Evolutionary conservation across 139 green algal species (phyloP).

Genomic region (Picochlorum sp.): DNA sequence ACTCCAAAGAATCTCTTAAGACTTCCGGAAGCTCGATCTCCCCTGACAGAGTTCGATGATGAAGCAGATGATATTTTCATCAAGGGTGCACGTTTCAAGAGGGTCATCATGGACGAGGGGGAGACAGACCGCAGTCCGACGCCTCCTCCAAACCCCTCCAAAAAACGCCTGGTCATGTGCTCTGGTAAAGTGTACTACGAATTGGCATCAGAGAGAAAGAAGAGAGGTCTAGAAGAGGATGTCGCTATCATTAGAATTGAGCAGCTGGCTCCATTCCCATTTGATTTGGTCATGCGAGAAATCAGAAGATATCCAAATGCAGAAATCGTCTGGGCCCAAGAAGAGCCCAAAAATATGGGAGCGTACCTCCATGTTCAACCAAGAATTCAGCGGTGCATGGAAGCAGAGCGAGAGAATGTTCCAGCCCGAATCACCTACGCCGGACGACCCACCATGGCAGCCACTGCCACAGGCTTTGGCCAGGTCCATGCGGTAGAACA

Average conservation of each 20-base stretch:
- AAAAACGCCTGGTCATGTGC: slow-evolving; percentile 87
- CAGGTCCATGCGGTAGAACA: slow-evolving; percentile 78
- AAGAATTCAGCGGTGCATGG: slow-evolving; percentile 71
- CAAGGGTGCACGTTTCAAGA: slow-evolving; percentile 91
- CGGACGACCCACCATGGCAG: slow-evolving; percentile 55
- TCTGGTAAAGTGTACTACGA: slow-evolving; percentile 97
- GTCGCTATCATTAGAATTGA: slow-evolving; percentile 87
- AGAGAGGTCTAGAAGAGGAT: slow-evolving; percentile 47
- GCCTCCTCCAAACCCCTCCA: slow-evolving; percentile 46
- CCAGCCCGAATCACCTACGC: slow-evolving; percentile 53
- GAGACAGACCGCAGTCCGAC: slow-evolving; percentile 46
- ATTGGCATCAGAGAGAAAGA: slow-evolving; percentile 75
- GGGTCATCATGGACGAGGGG: slow-evolving; percentile 94
- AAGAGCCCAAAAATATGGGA: slow-evolving; percentile 99
- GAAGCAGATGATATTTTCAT: slow-evolving; percentile 58
- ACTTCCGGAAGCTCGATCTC: slow-evolving; percentile 73
- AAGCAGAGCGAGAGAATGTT: slow-evolving; percentile 12
- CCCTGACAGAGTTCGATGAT: slow-evolving; percentile 90
- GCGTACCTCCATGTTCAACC: slow-evolving; percentile 80
- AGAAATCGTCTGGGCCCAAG: slow-evolving; percentile 83
- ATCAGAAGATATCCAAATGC: slow-evolving; percentile 89
- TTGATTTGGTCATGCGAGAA: slow-evolving; percentile 90
- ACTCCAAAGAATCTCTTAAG: slow-evolving; percentile 93
- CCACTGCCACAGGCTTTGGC: slow-evolving; percentile 78
- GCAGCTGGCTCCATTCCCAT: slow-evolving; percentile 95